Percentiles rank a stretch among this genome's conserved stretches.
These are phyloP conservation scores for Leccinum truebloodii DNA, from an alignment of 768 basidiomycete species.

Conservation along the genomic window DNA sequence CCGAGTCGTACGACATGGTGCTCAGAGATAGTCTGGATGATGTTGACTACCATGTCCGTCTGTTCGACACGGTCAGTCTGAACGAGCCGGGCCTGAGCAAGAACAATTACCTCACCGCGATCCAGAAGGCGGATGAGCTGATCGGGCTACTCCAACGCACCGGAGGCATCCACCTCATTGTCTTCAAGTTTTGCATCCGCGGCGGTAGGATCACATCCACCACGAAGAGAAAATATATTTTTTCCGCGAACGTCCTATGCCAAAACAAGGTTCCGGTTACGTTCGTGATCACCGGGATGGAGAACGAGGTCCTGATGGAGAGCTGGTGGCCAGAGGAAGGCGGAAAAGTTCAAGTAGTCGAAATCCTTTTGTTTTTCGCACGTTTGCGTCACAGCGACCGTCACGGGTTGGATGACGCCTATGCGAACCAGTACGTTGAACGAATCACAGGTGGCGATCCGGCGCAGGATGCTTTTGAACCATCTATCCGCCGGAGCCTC, in stretches of 20 bases:
- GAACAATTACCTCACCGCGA: constrained; percentile 23
- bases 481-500: constrained; percentile 18
- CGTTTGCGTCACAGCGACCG: constrained; percentile 41
- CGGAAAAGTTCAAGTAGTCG: constrained; percentile 24
- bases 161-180: constrained; percentile 30
- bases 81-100: constrained; percentile 25
- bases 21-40: constrained; percentile 12
- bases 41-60: constrained; percentile 16
- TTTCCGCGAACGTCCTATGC: constrained; percentile 28
- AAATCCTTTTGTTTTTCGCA: constrained; percentile 28
- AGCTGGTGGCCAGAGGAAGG: constrained; percentile 34
- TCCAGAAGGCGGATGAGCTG: constrained; percentile 33
- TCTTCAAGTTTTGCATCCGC: constrained; percentile 32
- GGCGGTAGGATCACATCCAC: constrained; percentile 28
- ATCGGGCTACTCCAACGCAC: constrained; percentile 30
- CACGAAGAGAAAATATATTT: constrained; percentile 26
- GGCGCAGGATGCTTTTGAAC: constrained; percentile 13
- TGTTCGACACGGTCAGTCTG: constrained; percentile 36
- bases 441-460: constrained; percentile 31
- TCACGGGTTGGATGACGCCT: constrained; percentile 21
- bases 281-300: constrained; percentile 34
- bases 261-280: constrained; percentile 32
- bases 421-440: constrained; percentile 30
- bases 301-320: constrained; percentile 33
- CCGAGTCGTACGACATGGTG: constrained; percentile 24